A percentile compares a stretch with the other conserved stretches of the same genome.
phyloP scores from a whole-genome alignment of 1,139 yeast species.

The Yamadazyma membranifaciens region DNA sequence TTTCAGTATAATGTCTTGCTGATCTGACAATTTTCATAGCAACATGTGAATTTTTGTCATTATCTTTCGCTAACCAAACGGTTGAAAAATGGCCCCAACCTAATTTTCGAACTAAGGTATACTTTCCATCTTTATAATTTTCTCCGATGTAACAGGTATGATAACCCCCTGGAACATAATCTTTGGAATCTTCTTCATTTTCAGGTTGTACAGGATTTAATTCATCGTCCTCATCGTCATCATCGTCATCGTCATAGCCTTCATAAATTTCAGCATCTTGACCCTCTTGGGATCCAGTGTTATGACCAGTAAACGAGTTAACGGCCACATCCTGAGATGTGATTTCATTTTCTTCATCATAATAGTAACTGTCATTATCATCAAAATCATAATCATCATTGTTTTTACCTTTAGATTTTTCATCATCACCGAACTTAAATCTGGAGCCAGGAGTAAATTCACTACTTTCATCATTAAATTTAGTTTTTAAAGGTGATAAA shows the following conservation, averaged over 20 bases:
- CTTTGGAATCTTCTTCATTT: slow-evolving; percentile 66
- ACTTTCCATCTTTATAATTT: slow-evolving; percentile 55
- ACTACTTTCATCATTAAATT: slow-evolving; percentile 21
- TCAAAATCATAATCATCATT: slow-evolving; percentile 6
- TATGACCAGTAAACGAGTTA: slow-evolving; percentile 2
- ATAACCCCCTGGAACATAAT: slow-evolving; percentile 81
- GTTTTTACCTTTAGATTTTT: slow-evolving; percentile 3
- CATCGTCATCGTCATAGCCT: slow-evolving; percentile 35
- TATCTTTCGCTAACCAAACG: slow-evolving; percentile 56
- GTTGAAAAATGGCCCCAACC: slow-evolving; percentile 56
- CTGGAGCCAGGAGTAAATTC: slow-evolving; percentile 16
- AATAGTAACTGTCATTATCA: slow-evolving; percentile 8
- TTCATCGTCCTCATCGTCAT: slow-evolving; percentile 39
- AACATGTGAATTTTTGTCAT: slow-evolving; percentile 56
- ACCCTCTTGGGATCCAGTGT: background rate
- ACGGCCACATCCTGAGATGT: slow-evolving; percentile 1
- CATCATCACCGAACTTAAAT: slow-evolving; percentile 15
- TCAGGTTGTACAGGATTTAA: slow-evolving; percentile 38
- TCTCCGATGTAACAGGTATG: slow-evolving; percentile 85
- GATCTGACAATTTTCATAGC: slow-evolving; percentile 85
- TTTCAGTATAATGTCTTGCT: slow-evolving; percentile 73
- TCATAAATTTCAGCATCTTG: slow-evolving; percentile 4
- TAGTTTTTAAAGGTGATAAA: slow-evolving; percentile 36
- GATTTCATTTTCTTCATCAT: slow-evolving; percentile 2
- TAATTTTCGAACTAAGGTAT: slow-evolving; percentile 69